Percentiles rank a stretch among this genome's conserved stretches.
phyloP scores from a whole-genome alignment of 2,329 filamentous ascomycete species.

The Fusarium sp. region DNA sequence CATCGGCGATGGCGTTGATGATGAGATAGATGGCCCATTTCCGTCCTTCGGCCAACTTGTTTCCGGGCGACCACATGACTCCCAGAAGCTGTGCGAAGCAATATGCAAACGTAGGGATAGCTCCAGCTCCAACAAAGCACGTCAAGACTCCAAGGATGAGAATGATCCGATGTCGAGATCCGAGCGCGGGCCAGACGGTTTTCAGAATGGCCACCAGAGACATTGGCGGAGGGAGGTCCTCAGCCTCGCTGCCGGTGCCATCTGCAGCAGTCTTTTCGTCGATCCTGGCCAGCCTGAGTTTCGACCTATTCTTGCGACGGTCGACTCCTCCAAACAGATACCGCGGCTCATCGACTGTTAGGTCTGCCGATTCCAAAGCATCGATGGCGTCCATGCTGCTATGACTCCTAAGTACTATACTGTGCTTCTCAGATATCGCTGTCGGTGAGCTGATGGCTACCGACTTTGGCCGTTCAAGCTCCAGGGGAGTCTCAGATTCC shows the following conservation, averaged over 20 bases:
- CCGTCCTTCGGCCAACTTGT: conserved; percentile 63
- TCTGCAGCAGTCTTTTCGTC: background rate
- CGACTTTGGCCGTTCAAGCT: conserved; percentile 6
- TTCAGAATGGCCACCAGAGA: conserved; percentile 46
- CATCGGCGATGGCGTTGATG: conserved; percentile 75
- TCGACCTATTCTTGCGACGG: conserved; percentile 47
- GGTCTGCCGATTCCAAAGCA: background rate
- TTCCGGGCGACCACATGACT: conserved; percentile 71
- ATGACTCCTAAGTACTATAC: conserved; percentile 5
- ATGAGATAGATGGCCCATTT: conserved; percentile 79
- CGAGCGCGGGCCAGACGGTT: conserved; percentile 78
- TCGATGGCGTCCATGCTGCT: conserved; percentile 20
- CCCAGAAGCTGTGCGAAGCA: conserved; percentile 78
- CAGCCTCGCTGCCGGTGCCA: background rate
- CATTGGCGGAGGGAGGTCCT: conserved; percentile 13
- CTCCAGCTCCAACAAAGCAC: conserved; percentile 72
- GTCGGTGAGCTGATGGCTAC: background rate
- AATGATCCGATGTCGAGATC: conserved; percentile 60
- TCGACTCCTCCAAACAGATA: conserved; percentile 41
- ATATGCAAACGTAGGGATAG: conserved; percentile 81
- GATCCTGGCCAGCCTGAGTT: conserved; percentile 13
- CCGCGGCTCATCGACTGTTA: conserved; percentile 16
- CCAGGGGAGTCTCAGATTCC: conserved; percentile 21
- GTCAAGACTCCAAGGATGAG: conserved; percentile 71
- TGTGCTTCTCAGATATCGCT: conserved; percentile 29